A percentile compares a stretch with the other conserved stretches of the same genome.
phyloP scores from a whole-genome alignment of 169 alveolate species.

The Eimeria zaria region DNA sequence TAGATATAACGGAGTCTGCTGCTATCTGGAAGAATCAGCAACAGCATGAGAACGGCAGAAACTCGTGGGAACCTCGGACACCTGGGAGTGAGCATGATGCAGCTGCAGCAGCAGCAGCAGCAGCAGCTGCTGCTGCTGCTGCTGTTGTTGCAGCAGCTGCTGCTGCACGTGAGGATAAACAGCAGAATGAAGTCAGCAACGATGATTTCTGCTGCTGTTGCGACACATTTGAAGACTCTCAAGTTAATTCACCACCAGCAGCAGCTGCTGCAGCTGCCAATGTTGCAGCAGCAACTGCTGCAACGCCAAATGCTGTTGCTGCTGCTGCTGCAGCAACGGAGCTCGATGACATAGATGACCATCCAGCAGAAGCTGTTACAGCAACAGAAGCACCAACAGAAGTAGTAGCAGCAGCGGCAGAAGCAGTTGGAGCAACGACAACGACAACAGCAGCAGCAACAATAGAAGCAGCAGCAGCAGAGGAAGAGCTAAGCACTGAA shows the following conservation, averaged over 20 bases:
- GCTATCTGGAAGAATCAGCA: neutral
- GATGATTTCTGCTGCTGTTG: constrained; percentile 43
- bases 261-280: constrained; percentile 20
- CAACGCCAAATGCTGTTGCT: neutral
- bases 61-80: neutral
- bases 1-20: neutral
- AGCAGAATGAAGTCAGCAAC: neutral
- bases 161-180: constrained; percentile 15
- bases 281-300: neutral
- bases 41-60: neutral
- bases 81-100: neutral
- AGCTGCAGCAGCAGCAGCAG: constrained; percentile 39
- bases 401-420: neutral
- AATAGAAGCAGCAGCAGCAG: neutral
- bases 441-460: neutral
- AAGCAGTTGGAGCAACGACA: neutral
- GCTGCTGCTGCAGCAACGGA: neutral
- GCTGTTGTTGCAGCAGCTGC: constrained; percentile 16
- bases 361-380: too few species aligned
- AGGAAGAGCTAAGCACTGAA: neutral
- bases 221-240: neutral
- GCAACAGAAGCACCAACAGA: neutral
- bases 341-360: too few species aligned
- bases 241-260: neutral
- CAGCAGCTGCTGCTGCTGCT: neutral